Base-by-base conservation (phyloP, 2,329 filamentous ascomycete species). In the Incumbomyces lentus region DNA sequence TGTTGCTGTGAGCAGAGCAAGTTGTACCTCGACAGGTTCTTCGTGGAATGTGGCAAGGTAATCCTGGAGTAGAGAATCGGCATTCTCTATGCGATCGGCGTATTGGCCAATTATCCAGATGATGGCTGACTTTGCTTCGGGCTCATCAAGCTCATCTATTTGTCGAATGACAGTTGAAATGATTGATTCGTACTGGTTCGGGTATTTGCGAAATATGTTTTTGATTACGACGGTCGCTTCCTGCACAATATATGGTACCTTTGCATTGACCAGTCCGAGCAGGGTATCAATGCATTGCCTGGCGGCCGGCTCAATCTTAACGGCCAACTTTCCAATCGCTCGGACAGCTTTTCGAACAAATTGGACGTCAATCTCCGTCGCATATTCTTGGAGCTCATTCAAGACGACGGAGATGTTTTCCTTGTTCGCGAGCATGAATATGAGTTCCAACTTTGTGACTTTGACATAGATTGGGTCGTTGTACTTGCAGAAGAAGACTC, bases 391-490 rank as follows among this genome's bases (percentile, higher is more conserved):
- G 47, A 98, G 69, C 64, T 98, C 92, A 1, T 89, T 93, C 54
- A 98, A 68, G 1, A 98, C 92, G 61, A 96, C 87, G 40, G 87
- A 83, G 57, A 98, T 98, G 63, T 98, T 98, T 59, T 82, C 84
- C 66, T 95, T 88, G 30, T 80, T 95, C 6, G 92, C 92, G 50
- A 98, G 76, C 92, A 96, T 98, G 67, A 98, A 98, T 55, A 98
- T 96, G 57, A 98, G 77, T 67, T 98, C 92, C 41, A 98, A 75
- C 68, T 98, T 98, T 13, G 92, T 98, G 43, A 98, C 92, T 67
- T 98, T 98, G 68, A 98, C 92, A 64, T 96, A 98, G 54, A 98
- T 98, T 0, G 92, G 92, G 61, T 98, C 92, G 64, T 98, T 98
- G 68, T 98, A 98, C 73, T 98, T 98, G 79, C 92, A 98, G 68